These are phyloP conservation scores for Puccinia polysora DNA, from an alignment of 1,284 basidiomycete species.

Conservation along the genomic window DNA sequence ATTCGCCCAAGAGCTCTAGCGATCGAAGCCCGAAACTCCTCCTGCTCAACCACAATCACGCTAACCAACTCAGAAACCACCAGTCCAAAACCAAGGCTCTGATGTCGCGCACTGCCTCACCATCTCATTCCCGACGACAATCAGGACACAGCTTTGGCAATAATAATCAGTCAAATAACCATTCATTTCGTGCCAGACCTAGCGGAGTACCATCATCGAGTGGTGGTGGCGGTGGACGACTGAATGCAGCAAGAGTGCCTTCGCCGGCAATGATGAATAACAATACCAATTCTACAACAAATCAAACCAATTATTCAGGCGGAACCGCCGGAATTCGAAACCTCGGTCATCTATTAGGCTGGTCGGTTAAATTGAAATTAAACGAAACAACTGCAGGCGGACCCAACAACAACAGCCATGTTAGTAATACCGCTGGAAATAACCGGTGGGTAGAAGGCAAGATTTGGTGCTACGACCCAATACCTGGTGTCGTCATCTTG, in stretches of 20 bases:
- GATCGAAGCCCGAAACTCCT: too few species aligned
- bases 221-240: conserved; percentile 24
- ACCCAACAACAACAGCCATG: background rate
- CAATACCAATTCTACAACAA: conserved; percentile 3
- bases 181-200: conserved; percentile 35
- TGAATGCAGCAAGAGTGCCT: conserved; percentile 32
- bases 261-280: background rate
- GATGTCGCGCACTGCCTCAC: conserved; percentile 42
- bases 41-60: too few species aligned
- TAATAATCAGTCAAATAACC: conserved; percentile 33
- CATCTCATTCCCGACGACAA: conserved; percentile 37
- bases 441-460: conserved; percentile 34
- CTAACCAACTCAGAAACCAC: too few species aligned
- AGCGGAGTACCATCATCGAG: conserved; percentile 33
- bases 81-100: too few species aligned
- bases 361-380: conserved; percentile 38
- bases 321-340: conserved; percentile 9
- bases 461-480: conserved; percentile 43
- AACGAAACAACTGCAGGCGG: conserved; percentile 3
- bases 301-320: background rate
- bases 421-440: background rate
- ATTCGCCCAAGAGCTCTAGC: too few species aligned
- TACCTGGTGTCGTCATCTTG: conserved; percentile 31
- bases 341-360: conserved; percentile 24
- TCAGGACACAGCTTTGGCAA: conserved; percentile 33